Evolutionary conservation across 441 rosid genomes (phyloP), one percentile per base, ranked within the genome.

Genomic region (Rhodomyrtus psidioides): DNA sequence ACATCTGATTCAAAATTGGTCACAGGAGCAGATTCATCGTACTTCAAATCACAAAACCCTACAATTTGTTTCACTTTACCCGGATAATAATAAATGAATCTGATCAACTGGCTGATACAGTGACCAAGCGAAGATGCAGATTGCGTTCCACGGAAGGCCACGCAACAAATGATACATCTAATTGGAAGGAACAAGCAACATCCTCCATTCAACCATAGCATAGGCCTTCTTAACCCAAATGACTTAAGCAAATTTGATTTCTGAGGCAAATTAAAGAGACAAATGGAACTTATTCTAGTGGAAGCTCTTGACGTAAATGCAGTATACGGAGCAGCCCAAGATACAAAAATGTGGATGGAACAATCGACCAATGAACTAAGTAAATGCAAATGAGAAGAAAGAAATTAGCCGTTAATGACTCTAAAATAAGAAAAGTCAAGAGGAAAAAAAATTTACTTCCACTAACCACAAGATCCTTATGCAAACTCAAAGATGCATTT

Each of bases 61-160:
- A 97, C 98, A 90, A 96, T 97, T 90, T 96, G 98, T 88, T 96
- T 97, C 91, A 97, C 99, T 91, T 96, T 97, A 44, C 99, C 98
- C 95, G 94, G 88, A 81, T 23, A 86, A 55, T 42, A 51, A 70
- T 14, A 27, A 46, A 81, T n/a, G 12, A 17, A 56, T 26, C 44
- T 42, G 23, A 42, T n/a, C 60, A 53, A 53, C 13, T n/a, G 51
- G 46, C n/a, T 75, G 55, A 79, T 28, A 75, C n/a, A 55, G 24
- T 17, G 17, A n/a, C 46, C 53, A 55, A 28, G 19, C 49, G 44
- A n/a, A 62, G 44, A 12, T 46, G 55, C 81, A 84, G 79, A 27
- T 28, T 17, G 42, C 2, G 15, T n/a, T 57, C 82, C 15, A 56
- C 16, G 42, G 82, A 82, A 75, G 42, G 82, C 57, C 62, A 65